A percentile compares a stretch with the other conserved stretches of the same genome.
Evolutionary conservation across 306 rosid species (phyloP).

Genomic region (Ceratonia siliqua): DNA sequence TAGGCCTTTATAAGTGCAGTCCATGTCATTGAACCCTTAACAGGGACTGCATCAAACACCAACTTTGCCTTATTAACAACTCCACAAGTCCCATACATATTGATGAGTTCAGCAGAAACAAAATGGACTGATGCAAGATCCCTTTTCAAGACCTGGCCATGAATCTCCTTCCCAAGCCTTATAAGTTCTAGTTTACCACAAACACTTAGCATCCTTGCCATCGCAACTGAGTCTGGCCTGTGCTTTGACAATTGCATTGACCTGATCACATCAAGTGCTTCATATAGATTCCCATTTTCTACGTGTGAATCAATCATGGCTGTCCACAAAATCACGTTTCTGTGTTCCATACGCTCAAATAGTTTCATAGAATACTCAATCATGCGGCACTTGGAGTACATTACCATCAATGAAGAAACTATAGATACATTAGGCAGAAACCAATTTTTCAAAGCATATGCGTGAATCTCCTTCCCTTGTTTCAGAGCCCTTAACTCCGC

Average conservation of each 20-base stretch:
- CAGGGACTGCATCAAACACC: slow-evolving; percentile 53
- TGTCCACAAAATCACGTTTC: slow-evolving; percentile 76
- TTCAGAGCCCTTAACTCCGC: slow-evolving; percentile 64
- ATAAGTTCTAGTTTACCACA: slow-evolving; percentile 51
- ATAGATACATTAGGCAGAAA: slow-evolving; percentile 73
- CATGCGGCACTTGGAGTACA: slow-evolving; percentile 72
- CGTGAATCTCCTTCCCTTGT: slow-evolving; percentile 79
- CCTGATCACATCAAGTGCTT: slow-evolving; percentile 64
- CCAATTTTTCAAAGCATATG: slow-evolving; percentile 67
- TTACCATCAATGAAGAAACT: slow-evolving; percentile 67
- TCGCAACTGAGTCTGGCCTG: slow-evolving; percentile 68
- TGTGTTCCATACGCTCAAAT: slow-evolving; percentile 54
- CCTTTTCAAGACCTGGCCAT: slow-evolving; percentile 69
- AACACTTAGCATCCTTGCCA: slow-evolving; percentile 59
- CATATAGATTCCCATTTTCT: slow-evolving; percentile 45
- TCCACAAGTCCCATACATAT: slow-evolving; percentile 67
- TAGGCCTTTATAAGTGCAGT: slow-evolving; percentile 75
- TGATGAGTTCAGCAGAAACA: slow-evolving; percentile 64
- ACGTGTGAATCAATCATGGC: slow-evolving; percentile 72
- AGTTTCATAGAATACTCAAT: slow-evolving; percentile 56
- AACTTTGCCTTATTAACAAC: slow-evolving; percentile 48
- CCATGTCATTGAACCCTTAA: slow-evolving; percentile 81
- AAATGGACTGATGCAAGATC: slow-evolving; percentile 51
- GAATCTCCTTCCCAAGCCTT: slow-evolving; percentile 79
- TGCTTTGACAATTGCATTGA: slow-evolving; percentile 67